Evolutionary conservation across 139 green algal species (phyloP), one percentile per base, ranked within the genome.

Genomic region (Gonium pectorale): DNA sequence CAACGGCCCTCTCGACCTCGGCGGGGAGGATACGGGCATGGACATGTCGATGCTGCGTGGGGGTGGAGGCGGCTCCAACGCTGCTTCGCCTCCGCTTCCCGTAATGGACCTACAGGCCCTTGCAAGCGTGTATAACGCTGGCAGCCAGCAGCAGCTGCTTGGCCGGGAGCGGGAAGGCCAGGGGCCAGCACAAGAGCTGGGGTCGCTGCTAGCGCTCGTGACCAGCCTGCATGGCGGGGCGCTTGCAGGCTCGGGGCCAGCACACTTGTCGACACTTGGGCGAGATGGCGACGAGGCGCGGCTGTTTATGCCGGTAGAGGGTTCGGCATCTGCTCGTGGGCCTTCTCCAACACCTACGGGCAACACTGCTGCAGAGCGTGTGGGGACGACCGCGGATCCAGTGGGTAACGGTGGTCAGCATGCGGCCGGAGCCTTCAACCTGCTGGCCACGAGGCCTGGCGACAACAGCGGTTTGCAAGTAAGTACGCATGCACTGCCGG

Each of bases 21-120:
- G 17, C 17, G 13, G 49, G 13, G 13, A 56, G 17, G 13, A 26
- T 56, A n/a, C n/a, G n/a, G n/a, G n/a, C n/a, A 43, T 35, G 13
- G 68, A 60, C 43, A 43, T 60, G 68, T 77, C 68, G 43, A 41
- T 29, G 5, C 43, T 43, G 44, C 68, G 67, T 35, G 67, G 37
- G 13, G 68, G 60, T 5, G 31, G n/a, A 44, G 64, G 52, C 38
- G 56, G 73, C 56, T 54, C 38, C 38, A 38, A 13, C 54, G 43
- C 73, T 4, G 46, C 54, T 21, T 37, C 37, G 3, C 5, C 41
- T 21, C 54, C 43, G 9, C 38, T 54, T 7, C 73, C 52, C 33
- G 49, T 67, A 17, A 68, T 81, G 38, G 73, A 81, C 26, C 56
- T 81, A 13, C 73, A 81, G 56, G 54, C 56, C 19, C 37, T 81